Conservation (phyloP, 805 yeast genomes). For the Dipodascopsis tothii region DNA sequence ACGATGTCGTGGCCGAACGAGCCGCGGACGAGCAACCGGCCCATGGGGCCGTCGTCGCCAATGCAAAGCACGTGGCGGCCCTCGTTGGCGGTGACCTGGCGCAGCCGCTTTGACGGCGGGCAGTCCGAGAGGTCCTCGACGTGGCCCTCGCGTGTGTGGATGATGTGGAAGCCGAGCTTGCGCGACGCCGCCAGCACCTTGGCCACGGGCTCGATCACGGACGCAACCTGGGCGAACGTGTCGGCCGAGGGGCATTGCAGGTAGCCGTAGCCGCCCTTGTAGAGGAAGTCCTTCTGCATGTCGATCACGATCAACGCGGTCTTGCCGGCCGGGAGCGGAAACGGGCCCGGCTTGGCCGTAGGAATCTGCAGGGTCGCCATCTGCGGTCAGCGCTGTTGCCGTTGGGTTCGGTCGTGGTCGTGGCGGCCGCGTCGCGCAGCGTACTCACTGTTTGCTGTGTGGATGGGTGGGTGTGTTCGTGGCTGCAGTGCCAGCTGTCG, state of each 20-base stretch:
- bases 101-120: constrained; percentile 27
- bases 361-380: too few relatives aligned
- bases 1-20: constrained; percentile 32
- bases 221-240: constrained; percentile 25
- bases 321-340: constrained; percentile 22
- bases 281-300: constrained; percentile 32
- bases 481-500: too few relatives aligned
- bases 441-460: too few relatives aligned
- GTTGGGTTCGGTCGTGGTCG: too few relatives aligned
- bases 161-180: constrained; percentile 28
- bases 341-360: constrained; percentile 21
- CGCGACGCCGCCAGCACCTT: constrained; percentile 28
- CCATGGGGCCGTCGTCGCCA: constrained; percentile 32
- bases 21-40: constrained; percentile 29
- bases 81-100: constrained; percentile 26
- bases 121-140: constrained; percentile 28
- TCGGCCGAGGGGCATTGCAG: constrained; percentile 28
- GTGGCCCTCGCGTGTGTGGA: constrained; percentile 33
- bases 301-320: constrained; percentile 31
- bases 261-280: constrained; percentile 30
- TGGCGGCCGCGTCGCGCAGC: too few relatives aligned
- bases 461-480: too few relatives aligned
- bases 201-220: constrained; percentile 25
- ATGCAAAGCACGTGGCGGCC: constrained; percentile 25
- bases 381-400: too few relatives aligned